These are phyloP conservation scores for Starmerella scarabaei DNA, from an alignment of 805 yeast genomes.

Conservation along the genomic window DNA sequence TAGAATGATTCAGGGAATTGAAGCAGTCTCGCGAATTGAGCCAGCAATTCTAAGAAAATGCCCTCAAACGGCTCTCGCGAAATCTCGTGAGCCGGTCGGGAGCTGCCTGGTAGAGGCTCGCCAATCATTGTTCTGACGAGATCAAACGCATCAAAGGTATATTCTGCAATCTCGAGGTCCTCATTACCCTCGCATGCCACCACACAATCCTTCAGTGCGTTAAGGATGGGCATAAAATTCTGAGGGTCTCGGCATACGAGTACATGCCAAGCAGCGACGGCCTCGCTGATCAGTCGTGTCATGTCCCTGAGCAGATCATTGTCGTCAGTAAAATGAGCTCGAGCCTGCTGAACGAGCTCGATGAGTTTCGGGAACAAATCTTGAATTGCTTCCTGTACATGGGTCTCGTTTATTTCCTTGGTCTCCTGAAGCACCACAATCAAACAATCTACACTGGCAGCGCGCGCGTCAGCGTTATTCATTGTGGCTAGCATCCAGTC, in stretches of 20 bases:
- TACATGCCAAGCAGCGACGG: slow-evolving; percentile 93
- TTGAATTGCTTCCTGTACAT: slow-evolving; percentile 38
- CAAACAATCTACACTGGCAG: slow-evolving; percentile 77
- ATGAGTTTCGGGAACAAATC: slow-evolving; percentile 60
- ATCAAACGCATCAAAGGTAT: slow-evolving; percentile 89
- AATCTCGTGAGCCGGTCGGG: slow-evolving; percentile 13
- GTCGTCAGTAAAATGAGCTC: slow-evolving; percentile 14
- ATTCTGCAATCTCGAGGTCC: slow-evolving; percentile 79
- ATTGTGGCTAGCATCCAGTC: slow-evolving; percentile 54
- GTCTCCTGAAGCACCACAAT: slow-evolving; percentile 72
- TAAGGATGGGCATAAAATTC: slow-evolving; percentile 60
- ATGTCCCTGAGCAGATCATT: slow-evolving; percentile 19
- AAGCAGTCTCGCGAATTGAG: slow-evolving; percentile 52
- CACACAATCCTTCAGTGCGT: slow-evolving; percentile 56
- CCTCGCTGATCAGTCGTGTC: slow-evolving; percentile 61
- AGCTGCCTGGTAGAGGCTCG: slow-evolving; percentile 15
- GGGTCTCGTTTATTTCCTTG: slow-evolving; percentile 41
- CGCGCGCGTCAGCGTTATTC: slow-evolving; percentile 51
- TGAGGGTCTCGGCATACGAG: slow-evolving; percentile 60
- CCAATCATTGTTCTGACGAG: slow-evolving; percentile 56
- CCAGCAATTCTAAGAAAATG: slow-evolving; percentile 45
- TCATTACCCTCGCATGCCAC: slow-evolving; percentile 40
- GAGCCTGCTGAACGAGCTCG: slow-evolving; percentile 21
- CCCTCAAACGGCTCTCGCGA: slow-evolving; percentile 41
- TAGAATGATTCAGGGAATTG: slow-evolving; percentile 61